Evolutionary conservation across 176 grass and related monocot genomes (phyloP).

Genomic region (Bonia amplexicaulis): DNA sequence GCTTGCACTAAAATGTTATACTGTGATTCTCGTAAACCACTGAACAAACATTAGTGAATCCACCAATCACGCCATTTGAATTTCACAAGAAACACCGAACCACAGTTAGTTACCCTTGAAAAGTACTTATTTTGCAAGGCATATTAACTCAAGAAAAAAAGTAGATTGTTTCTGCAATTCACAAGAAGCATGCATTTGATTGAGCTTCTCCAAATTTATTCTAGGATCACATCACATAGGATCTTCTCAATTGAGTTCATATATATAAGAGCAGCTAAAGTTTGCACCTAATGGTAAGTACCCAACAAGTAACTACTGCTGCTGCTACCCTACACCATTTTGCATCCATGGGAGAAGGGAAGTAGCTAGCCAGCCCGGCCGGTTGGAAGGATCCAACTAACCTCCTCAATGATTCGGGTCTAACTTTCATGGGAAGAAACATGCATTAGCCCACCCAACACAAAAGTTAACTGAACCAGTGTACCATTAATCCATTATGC

Average conservation of each 20-base stretch:
- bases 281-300: background rate
- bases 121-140: no score
- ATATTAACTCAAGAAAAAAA: background rate
- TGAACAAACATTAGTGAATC: background rate
- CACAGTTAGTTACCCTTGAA: background rate
- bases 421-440: conserved; percentile 46
- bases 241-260: background rate
- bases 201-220: background rate
- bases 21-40: background rate
- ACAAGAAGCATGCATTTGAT: background rate
- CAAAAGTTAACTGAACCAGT: conserved; percentile 20
- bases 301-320: no score
- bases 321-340: background rate
- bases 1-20: background rate
- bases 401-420: conserved; percentile 40
- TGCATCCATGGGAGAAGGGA: background rate
- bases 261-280: background rate
- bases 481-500: background rate
- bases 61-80: background rate
- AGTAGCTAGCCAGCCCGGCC: background rate
- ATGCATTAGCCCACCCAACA: conserved; percentile 32
- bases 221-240: background rate
- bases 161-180: background rate
- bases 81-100: background rate
- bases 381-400: conserved; percentile 40